Evolutionary conservation across 202 grass and related monocot species (phyloP), one percentile per base, ranked within the genome.

Genomic region (Eragrostis tef): DNA sequence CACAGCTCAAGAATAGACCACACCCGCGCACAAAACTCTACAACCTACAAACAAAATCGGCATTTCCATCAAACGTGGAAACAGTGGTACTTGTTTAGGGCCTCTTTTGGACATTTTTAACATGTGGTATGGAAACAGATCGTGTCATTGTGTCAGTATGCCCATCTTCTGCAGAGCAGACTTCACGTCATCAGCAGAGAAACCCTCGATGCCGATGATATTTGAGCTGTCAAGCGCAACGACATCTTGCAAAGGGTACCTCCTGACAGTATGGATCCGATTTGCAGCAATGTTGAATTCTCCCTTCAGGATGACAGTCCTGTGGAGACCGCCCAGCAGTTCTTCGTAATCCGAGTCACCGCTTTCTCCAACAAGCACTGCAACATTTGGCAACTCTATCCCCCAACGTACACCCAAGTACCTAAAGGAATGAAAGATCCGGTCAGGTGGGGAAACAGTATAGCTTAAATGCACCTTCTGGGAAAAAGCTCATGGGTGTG

Each of bases 321-420:
- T 94, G 75, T 97, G 91, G 73, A 97, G 52, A 45, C 91, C 91
- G 8, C 94, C 88, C 42, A 97, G 84, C 56, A 93, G 82, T 72
- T 91, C 94, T 85, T 97, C 94, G 0, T 97, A 97, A 68, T 97
- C 94, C 59, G 94, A 88, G 61, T 94, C 94, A 2, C 94, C 94
- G 24, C 88, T 97, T 86, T 92, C 94, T 12, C 94, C 94, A 21
- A 97, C 81, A 50, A 94, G 77, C 54, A 92, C 92, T 5, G 86
- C 86, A 44, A 94, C 91, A 70, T 97, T 94, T 11, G 91, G 91
- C 65, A 97, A 72, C 59, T 94, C 88, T 81, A 92, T 78, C 45
- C 94, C 92, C 94, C 91, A 97, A 70, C 94, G 77, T 78, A 94
- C 82, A 76, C 77, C 92, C 85, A 97, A 86, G 86, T 94, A 97